Evolutionary conservation across 192 early-diverging fungal species (phyloP), one percentile per base, ranked within the genome.

Genomic region (Coemansia reversa): DNA sequence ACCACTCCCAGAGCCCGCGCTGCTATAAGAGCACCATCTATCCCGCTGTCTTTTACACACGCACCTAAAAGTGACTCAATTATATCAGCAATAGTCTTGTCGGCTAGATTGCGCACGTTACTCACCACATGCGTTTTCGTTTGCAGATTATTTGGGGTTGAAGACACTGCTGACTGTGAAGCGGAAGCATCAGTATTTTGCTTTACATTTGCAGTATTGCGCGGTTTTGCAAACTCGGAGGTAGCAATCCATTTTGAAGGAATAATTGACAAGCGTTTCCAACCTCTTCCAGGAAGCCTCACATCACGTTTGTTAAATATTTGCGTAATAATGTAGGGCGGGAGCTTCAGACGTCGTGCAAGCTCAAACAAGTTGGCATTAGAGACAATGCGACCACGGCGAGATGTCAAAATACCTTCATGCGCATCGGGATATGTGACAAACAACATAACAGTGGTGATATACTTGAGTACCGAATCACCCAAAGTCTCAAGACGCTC

Each of bases 401-500:
- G 83, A 20, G 65, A 72, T n/a, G 91, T 90, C 16, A 98, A 74
- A 55, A 88, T 84, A 0, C 93, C 93, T 73, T 98, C 95, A 64
- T 93, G 82, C 20, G 81, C 84, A 19, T 80, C 72, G 0, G 93
- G 93, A 55, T 89, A 84, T 20, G 83, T 63, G 42, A 90, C 90
- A 72, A 90, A 97, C 30, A 95, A 74, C 62, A 88, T 86, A 24
- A 91, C 79, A 0, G 88, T 88, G 3, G 85, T 75, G 2, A 89
- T 74, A 53, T 90, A 84, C 67, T 97, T 97, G 22, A 97, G 81
- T 39, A 93, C 90, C 23, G 94, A 88, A 65, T 97, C 95, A 7
- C 95, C 95, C 16, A 96, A 78, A 5, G 89, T 88, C 78, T 97
- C 94, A 0, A 94, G 72, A 0, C 95, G 90, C 74, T 97, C 92